These are phyloP conservation scores for Citrullus mucosospermus DNA, from an alignment of 306 rosid genomes.

Conservation along the genomic window DNA sequence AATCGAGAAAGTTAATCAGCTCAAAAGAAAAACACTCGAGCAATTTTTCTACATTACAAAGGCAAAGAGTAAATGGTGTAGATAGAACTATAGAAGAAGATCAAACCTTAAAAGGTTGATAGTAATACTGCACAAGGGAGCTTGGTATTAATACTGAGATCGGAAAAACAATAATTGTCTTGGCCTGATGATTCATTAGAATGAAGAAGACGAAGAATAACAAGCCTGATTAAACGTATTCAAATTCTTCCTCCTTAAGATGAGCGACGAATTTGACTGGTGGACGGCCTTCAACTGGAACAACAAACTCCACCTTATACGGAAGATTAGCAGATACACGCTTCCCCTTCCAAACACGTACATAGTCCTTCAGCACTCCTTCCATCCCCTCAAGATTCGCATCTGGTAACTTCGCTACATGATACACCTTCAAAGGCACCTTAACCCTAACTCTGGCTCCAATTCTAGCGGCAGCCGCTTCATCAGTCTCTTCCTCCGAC, in stretches of 20 bases:
- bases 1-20: not conserved
- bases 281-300: constrained; percentile 63
- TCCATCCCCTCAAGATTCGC: constrained; percentile 57
- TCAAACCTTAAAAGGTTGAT: not conserved
- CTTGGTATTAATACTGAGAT: constrained; percentile 1
- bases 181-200: not conserved
- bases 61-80: not conserved
- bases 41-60: not conserved
- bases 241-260: constrained; percentile 88
- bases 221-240: constrained; percentile 25
- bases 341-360: constrained; percentile 75
- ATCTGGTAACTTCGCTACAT: constrained; percentile 64
- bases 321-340: constrained; percentile 82
- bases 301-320: constrained; percentile 55
- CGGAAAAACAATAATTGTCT: not conserved
- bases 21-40: not conserved
- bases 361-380: constrained; percentile 77
- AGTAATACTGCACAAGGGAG: constrained; percentile 5
- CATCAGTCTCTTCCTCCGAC: constrained; percentile 17
- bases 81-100: not conserved
- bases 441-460: constrained; percentile 77
- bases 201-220: not conserved
- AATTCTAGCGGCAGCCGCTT: constrained; percentile 22
- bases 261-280: constrained; percentile 73
- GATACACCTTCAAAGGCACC: constrained; percentile 71